phyloP scores from a whole-genome alignment of 805 yeast genomes.

The Blastobotrys terrestris region DNA sequence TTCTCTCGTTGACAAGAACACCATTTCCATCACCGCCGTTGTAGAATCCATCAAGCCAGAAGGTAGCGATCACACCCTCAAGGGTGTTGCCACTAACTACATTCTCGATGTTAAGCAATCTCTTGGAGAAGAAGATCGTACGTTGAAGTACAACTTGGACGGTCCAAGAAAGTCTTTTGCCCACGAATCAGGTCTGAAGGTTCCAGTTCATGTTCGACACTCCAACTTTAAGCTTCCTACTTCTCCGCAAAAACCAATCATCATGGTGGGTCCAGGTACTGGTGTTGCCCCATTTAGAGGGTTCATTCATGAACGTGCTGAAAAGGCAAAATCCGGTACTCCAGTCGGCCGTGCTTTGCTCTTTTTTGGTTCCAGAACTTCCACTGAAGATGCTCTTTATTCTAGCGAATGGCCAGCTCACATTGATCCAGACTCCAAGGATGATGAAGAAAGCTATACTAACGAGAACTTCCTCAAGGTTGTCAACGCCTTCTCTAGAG shows the following conservation, averaged over 20 bases:
- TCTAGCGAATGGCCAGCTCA: constrained; percentile 85
- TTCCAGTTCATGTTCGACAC: constrained; percentile 91
- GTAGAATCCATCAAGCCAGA: constrained; percentile 57
- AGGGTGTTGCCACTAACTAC: constrained; percentile 90
- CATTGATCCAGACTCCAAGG: constrained; percentile 13
- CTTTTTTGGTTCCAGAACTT: constrained; percentile 82
- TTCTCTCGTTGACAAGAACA: constrained; percentile 64
- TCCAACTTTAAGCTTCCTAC: constrained; percentile 92
- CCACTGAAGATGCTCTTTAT: constrained; percentile 76
- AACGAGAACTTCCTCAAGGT: constrained; percentile 38
- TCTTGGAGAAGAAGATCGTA: constrained; percentile 42
- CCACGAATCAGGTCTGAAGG: constrained; percentile 36
- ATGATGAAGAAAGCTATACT: constrained; percentile 11
- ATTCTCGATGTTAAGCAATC: constrained; percentile 62
- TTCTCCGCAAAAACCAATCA: constrained; percentile 74
- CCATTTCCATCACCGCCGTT: constrained; percentile 82
- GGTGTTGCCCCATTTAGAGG: constrained; percentile 99
- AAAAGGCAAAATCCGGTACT: constrained; percentile 41
- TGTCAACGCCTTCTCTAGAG: constrained; percentile 84
- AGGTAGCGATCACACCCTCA: constrained; percentile 37
- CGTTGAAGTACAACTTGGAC: constrained; percentile 59
- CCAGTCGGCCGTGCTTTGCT: constrained; percentile 67
- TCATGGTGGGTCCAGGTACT: constrained; percentile 96
- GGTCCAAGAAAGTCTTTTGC: constrained; percentile 70
- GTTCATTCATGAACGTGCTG: constrained; percentile 80